Evolutionary conservation across 2,329 filamentous ascomycete genomes (phyloP), one percentile per base, ranked within the genome.

Genomic region (Phoma herbarum): DNA sequence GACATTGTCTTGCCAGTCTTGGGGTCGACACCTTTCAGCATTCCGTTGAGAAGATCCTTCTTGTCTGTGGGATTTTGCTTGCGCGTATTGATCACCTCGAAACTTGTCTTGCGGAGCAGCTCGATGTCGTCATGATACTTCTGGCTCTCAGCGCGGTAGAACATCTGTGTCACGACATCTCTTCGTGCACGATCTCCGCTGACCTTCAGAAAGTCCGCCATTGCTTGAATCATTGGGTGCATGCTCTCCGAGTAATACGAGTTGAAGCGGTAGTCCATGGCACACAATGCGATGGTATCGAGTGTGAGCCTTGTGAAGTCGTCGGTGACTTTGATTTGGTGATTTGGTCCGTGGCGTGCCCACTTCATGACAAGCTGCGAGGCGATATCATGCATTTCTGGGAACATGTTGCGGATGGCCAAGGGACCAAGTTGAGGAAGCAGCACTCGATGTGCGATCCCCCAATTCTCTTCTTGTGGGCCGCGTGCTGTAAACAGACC

Each of bases 391-490:
- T 75, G 70, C 73, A 75, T 76, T 66, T 78, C 78, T 60, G 84
- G 81, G 61, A 89, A 91, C 89, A 91, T 91, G 55, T 77, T 79
- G 33, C 85, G 82, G 66, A 92, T 91, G 1, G 85, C 82, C 22
- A 91, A 74, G 0, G 89, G 89, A 0, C 89, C 89, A 71, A 92
- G 91, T 2, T 88, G 88, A 0, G 89, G 88, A 67, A 89, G 83
- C 52, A 92, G 78, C 16, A 88, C 78, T 22, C 87, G 79, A 68
- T 91, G 85, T 26, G 90, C 89, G 62, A 89, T 83, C 25, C 83
- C 72, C 79, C 78, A 81, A 23, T 79, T 73, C 47, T 73, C 74
- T 31, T 77, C 74, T 55, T 80, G 73, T 2, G 74, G 70, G 12
- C 73, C 73, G 26, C 71, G 70, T 2, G 78, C 74, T 16, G 79